Percentiles rank a stretch among this genome's conserved stretches.
phyloP scores from a whole-genome alignment of 164 flowering plant genomes.

The Berberis thunbergii region DNA sequence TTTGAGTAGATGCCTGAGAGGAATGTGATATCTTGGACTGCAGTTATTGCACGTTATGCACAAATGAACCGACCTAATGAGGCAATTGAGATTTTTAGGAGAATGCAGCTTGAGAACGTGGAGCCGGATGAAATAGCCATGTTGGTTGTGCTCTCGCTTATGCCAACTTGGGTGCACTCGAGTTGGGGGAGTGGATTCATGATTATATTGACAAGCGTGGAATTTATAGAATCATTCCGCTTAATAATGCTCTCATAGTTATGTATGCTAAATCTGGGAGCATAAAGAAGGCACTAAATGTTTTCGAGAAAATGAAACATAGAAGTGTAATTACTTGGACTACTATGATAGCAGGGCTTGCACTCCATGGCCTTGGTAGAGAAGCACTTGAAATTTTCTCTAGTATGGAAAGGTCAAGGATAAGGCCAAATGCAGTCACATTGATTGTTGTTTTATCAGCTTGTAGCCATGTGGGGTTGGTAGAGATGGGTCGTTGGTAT shows the following conservation, averaged over 20 bases:
- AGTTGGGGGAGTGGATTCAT: conserved; percentile 5
- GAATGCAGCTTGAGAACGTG: conserved; percentile 1
- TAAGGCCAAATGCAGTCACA: conserved; percentile 2
- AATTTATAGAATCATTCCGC: background rate
- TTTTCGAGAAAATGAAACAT: conserved; percentile 1
- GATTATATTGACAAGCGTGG: background rate
- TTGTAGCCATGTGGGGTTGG: conserved; percentile 5
- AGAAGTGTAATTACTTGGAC: conserved; percentile 5
- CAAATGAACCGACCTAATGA: background rate
- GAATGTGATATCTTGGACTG: conserved; percentile 4
- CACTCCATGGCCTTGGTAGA: background rate
- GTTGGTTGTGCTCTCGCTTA: conserved; percentile 1
- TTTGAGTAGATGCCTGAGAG: conserved; percentile 3
- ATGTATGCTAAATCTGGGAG: conserved; percentile 1
- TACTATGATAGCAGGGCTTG: conserved; percentile 1
- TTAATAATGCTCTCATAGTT: conserved; percentile 1
- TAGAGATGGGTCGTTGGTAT: conserved; percentile 4
- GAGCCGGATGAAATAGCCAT: conserved; percentile 1
- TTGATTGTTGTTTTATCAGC: conserved; percentile 1
- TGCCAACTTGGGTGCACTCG: conserved; percentile 2
- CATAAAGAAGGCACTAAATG: conserved; percentile 2
- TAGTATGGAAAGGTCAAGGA: background rate
- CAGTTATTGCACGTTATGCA: background rate
- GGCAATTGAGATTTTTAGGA: background rate
- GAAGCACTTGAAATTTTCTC: conserved; percentile 1